Percentiles rank a stretch among this genome's conserved stretches.
phyloP scores from a whole-genome alignment of 352 stramenopile species.

The Globisporangium apiculatum region DNA sequence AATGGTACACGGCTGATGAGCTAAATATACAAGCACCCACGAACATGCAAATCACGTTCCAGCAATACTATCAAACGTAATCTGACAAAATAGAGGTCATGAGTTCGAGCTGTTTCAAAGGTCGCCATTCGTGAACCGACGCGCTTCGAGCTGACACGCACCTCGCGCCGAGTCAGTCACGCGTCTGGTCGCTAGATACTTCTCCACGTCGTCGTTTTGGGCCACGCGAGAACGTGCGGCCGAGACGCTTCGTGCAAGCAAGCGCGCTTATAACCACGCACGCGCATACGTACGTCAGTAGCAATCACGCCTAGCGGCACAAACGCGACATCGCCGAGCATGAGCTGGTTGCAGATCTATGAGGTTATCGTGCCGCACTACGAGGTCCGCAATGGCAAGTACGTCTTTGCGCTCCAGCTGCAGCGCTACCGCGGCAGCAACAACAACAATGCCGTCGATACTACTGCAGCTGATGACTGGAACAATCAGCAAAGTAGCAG shows the following conservation, averaged over 20 bases:
- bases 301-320: not conserved
- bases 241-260: not conserved
- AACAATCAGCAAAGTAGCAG: conserved; percentile 1
- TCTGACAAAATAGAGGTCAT: too few species aligned
- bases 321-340: conserved; percentile 1
- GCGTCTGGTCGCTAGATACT: too few species aligned
- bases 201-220: too few species aligned
- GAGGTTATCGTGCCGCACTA: conserved; percentile 37
- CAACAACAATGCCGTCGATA: conserved; percentile 13
- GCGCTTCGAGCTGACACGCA: too few species aligned
- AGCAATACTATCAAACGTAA: too few species aligned
- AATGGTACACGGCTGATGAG: too few species aligned
- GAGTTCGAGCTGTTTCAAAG: too few species aligned
- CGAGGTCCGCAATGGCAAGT: conserved; percentile 31
- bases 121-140: too few species aligned
- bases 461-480: conserved; percentile 13
- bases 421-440: conserved; percentile 19
- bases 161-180: too few species aligned
- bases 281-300: not conserved
- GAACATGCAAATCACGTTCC: too few species aligned
- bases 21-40: too few species aligned
- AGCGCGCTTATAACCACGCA: not conserved
- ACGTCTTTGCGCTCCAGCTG: conserved; percentile 42
- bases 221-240: too few species aligned
- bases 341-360: conserved; percentile 57